These are phyloP conservation scores for Thielaviopsis punctulata DNA, from an alignment of 2,329 filamentous ascomycete genomes.

Conservation along the genomic window DNA sequence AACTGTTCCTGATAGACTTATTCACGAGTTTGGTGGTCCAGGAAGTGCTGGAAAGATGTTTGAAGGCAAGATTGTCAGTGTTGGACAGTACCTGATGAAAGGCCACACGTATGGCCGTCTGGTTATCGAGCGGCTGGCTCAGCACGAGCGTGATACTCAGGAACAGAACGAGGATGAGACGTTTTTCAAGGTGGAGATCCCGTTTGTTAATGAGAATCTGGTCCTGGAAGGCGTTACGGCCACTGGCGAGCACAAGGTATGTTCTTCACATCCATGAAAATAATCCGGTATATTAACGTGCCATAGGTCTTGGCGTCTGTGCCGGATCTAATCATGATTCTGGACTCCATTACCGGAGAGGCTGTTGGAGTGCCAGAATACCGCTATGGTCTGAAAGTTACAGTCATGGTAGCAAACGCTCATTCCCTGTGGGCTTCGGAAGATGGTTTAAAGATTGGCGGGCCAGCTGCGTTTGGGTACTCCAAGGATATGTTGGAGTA, in stretches of 20 bases:
- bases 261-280: neutral
- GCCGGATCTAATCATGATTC: slow-evolving; percentile 24
- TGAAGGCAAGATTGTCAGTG: slow-evolving; percentile 16
- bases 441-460: slow-evolving; percentile 3
- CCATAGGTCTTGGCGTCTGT: slow-evolving; percentile 21
- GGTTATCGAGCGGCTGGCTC: slow-evolving; percentile 23
- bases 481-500: slow-evolving; percentile 3
- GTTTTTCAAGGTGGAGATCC: slow-evolving; percentile 24
- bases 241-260: slow-evolving; percentile 14
- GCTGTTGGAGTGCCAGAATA: slow-evolving; percentile 24
- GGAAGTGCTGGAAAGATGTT: slow-evolving; percentile 15
- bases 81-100: slow-evolving; percentile 9
- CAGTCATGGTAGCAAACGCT: slow-evolving; percentile 10
- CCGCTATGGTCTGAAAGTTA: slow-evolving; percentile 8
- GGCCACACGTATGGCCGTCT: slow-evolving; percentile 20
- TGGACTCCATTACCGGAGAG: slow-evolving; percentile 21
- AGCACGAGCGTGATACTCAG: slow-evolving; percentile 19
- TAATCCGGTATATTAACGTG: neutral
- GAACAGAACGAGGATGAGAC: slow-evolving; percentile 13
- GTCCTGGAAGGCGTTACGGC: slow-evolving; percentile 19
- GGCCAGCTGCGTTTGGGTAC: slow-evolving; percentile 8
- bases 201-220: slow-evolving; percentile 42
- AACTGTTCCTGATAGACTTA: slow-evolving; percentile 21
- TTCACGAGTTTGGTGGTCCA: slow-evolving; percentile 23
- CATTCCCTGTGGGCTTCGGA: slow-evolving; percentile 5